These are phyloP conservation scores for Beta lomatogona DNA, from an alignment of 179 eudicot species.

Conservation along the genomic window DNA sequence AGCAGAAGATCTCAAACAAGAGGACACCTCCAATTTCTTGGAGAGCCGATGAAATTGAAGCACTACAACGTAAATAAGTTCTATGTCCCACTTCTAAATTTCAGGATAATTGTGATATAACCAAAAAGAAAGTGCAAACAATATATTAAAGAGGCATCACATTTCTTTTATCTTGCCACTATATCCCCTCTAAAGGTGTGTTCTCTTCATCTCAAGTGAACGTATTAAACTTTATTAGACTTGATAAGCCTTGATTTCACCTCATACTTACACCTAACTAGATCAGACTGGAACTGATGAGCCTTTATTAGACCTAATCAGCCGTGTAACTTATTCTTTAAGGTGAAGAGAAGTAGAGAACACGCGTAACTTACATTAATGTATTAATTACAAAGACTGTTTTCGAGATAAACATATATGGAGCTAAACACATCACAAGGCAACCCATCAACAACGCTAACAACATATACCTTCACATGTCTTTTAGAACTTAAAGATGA, in stretches of 20 bases:
- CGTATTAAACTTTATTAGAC: too few species aligned
- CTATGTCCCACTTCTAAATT: not conserved
- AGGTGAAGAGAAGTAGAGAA: not conserved
- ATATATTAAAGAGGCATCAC: not conserved
- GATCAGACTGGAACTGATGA: too few species aligned
- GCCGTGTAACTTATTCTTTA: too few species aligned
- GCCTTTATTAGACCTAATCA: too few species aligned
- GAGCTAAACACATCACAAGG: not conserved
- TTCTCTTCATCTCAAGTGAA: too few species aligned
- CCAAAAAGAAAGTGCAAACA: not conserved
- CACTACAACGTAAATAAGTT: not conserved
- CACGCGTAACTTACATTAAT: not conserved
- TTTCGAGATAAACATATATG: not conserved
- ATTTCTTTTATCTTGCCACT: not conserved
- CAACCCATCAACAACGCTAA: not conserved
- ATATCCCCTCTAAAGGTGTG: too few species aligned
- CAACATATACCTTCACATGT: not conserved
- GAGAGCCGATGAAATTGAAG: not conserved
- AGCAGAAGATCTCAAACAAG: not conserved
- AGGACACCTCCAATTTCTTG: not conserved
- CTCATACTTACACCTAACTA: too few species aligned
- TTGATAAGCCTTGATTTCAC: too few species aligned
- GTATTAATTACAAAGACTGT: not conserved
- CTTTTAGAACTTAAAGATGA: not conserved
- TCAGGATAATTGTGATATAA: too few species aligned